phyloP scores from a whole-genome alignment of 2,329 filamentous ascomycete genomes.

The Aspergillus thermomutatus region DNA sequence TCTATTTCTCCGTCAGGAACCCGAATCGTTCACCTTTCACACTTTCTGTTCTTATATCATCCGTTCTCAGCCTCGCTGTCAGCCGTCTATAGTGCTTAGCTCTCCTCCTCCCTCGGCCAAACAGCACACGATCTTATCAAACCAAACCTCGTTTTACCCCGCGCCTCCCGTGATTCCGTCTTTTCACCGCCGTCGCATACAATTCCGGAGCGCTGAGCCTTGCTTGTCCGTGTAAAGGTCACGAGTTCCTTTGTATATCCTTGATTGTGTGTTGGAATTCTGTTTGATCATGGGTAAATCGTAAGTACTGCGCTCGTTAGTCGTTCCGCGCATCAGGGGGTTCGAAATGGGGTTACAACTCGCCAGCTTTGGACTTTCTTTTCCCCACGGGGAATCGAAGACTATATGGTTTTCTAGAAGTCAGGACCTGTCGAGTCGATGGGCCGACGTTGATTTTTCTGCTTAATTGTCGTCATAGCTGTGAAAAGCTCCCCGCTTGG shows the following conservation, averaged over 20 bases:
- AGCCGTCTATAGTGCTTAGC: not conserved
- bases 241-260: not conserved
- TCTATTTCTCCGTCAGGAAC: not conserved
- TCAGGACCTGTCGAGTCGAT: not conserved
- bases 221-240: not conserved
- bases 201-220: constrained; percentile 1
- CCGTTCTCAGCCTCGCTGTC: not conserved
- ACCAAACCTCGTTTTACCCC: constrained; percentile 16
- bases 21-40: not conserved
- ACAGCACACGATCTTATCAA: constrained; percentile 18
- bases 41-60: not conserved
- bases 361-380: not conserved
- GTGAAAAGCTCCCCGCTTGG: not conserved
- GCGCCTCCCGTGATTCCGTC: constrained; percentile 16
- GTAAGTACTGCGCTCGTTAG: constrained; percentile 24
- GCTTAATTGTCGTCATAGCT: not conserved
- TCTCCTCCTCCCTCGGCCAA: constrained; percentile 3
- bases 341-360: not conserved
- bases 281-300: constrained; percentile 35
- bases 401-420: not conserved
- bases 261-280: constrained; percentile 1
- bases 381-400: not conserved
- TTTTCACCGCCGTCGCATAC: constrained; percentile 7
- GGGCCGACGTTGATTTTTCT: not conserved
- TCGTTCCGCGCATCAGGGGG: constrained; percentile 6